Conservation (phyloP, 2,329 filamentous ascomycete genomes). For the Colletotrichum theobromicola region DNA sequence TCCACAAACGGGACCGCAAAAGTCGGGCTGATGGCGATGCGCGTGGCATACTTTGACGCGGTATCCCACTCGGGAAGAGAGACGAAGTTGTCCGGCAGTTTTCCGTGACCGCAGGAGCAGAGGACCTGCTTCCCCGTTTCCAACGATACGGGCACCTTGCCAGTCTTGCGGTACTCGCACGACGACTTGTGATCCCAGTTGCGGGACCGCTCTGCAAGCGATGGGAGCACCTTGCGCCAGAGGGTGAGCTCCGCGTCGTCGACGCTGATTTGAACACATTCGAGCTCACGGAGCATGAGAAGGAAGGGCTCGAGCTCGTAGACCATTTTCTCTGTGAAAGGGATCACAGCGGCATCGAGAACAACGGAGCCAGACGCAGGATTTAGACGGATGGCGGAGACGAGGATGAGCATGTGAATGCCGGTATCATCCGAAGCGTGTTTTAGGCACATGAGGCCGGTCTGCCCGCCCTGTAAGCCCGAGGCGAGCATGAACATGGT, state of each 20-base stretch:
- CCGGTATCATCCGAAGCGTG: constrained; percentile 37
- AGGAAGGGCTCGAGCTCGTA: constrained; percentile 42
- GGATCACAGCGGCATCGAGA: constrained; percentile 52
- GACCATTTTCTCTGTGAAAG: constrained; percentile 42
- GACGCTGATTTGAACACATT: constrained; percentile 41
- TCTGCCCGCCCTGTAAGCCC: constrained; percentile 49
- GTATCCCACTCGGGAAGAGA: constrained; percentile 48
- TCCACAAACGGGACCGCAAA: constrained; percentile 52
- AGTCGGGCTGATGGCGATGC: constrained; percentile 62
- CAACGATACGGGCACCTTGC: constrained; percentile 43
- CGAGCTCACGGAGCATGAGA: constrained; percentile 37
- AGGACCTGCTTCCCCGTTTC: constrained; percentile 40
- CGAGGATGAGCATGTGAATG: constrained; percentile 44
- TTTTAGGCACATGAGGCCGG: constrained; percentile 47
- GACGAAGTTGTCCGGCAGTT: constrained; percentile 43
- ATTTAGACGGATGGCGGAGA: constrained; percentile 50
- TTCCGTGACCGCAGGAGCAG: constrained; percentile 51
- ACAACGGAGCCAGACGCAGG: constrained; percentile 45
- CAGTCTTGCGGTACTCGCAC: constrained; percentile 47
- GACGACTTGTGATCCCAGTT: constrained; percentile 45
- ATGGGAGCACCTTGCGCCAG: constrained; percentile 51
- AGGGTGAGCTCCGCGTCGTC: constrained; percentile 62
- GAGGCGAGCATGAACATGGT: constrained; percentile 51
- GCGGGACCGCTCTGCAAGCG: constrained; percentile 53
- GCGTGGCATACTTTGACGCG: constrained; percentile 49